Conservation (phyloP, 169 alveolate genomes). For the Plasmodium gonderi region DNA sequence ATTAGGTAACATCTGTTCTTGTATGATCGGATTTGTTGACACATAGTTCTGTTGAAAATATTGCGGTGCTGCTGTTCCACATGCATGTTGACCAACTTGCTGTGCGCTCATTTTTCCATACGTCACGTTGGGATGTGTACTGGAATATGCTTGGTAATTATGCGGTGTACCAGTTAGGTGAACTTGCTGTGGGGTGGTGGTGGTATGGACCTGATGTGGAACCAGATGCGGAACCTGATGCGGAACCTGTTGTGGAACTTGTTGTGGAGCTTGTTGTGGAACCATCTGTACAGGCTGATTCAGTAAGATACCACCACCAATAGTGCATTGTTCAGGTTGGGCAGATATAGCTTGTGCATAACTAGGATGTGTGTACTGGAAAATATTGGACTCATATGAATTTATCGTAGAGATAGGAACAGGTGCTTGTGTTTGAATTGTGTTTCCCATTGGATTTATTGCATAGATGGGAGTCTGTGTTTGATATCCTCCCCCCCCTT, state of each 20-base stretch:
- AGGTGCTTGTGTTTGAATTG: not conserved
- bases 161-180: conserved; percentile 10
- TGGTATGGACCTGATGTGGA: not conserved
- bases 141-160: conserved; percentile 1
- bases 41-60: conserved; percentile 2
- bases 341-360: not conserved
- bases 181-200: not conserved
- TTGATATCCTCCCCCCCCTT: not conserved
- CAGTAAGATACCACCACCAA: not conserved
- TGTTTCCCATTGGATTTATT: conserved; percentile 11
- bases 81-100: conserved; percentile 1
- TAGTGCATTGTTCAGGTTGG: not conserved
- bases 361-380: conserved; percentile 9
- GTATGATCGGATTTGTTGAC: not conserved
- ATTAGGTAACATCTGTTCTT: not conserved
- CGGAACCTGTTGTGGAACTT: not conserved
- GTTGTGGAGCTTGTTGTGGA: not conserved
- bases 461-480: not conserved
- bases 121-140: not conserved
- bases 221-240: not conserved
- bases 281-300: conserved; percentile 19
- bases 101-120: not conserved
- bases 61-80: not conserved
- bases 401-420: not conserved
- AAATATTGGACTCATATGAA: not conserved